Base-by-base conservation (phyloP, 257 asterid genomes). In the Gardenia jasminoides region DNA sequence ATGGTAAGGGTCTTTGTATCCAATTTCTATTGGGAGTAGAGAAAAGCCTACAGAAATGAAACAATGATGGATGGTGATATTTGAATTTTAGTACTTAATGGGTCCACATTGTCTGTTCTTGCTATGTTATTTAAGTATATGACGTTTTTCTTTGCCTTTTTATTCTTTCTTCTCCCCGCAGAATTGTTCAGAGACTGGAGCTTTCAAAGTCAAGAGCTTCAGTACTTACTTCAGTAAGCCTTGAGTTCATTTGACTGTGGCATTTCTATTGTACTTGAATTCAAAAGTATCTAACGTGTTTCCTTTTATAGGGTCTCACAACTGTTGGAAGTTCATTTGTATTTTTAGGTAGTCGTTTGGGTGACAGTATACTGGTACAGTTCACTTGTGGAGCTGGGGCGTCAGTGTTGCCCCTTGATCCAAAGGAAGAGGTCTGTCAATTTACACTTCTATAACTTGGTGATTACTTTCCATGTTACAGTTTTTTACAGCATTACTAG, bases 161-260 rank as follows among this genome's bases (percentile, higher is more conserved):
- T 0, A 1, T 17, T 52, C 24, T 17, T 56, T 56, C 22, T 19
- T 69, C 75, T 65, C 73, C 58, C 24, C 86, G 90, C 94, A 94
- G 99, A 90, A 86, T 88, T 79, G 97, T 95, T 83, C 98, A 93
- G 85, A 92, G 94, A 80, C 97, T 95, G 62, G 98, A 95, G 75
- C 96, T 95, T 82, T 85, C 97, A 77, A 95, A 92, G 85, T 95
- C 99, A 77, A 92, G 97, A 87, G 99, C 99, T 84, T 93, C 99
- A 75, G 98, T 95, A 66, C 94, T 95, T 81, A 84, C 98, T 78
- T 95, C 97, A 90, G 99, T 94, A 84, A 84, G 98, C 81, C 41
- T 61, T 83, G 71, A 76, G 80, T 71, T 79, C 79, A 43, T 85
- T 59, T 62, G 52, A 72, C 46, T 33, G 30, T 31, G 47, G 10